A percentile compares a stretch with the other conserved stretches of the same genome.
Evolutionary conservation across 176 grass and related monocot species (phyloP).

Genomic region (Hordeum marinum): DNA sequence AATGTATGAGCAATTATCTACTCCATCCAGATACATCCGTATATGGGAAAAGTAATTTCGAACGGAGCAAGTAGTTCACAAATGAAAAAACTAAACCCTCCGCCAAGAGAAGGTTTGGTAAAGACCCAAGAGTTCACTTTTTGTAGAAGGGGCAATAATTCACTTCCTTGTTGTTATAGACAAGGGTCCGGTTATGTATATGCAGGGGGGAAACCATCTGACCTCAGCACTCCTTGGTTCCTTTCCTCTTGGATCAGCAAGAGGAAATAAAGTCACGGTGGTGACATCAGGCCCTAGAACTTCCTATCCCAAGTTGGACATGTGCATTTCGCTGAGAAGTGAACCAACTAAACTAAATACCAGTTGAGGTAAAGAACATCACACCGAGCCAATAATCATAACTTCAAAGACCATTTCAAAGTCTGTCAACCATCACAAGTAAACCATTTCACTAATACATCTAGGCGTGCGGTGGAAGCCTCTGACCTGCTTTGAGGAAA

Average conservation of each 20-base stretch:
- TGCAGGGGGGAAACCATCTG: neutral
- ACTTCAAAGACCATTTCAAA: neutral
- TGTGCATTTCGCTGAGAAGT: neutral
- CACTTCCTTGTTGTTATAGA: neutral
- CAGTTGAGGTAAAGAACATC: neutral
- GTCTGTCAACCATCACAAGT: neutral
- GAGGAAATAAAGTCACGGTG: neutral
- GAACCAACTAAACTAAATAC: neutral
- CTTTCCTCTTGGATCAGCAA: neutral
- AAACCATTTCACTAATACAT: neutral
- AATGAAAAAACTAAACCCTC: neutral
- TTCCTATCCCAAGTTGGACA: neutral
- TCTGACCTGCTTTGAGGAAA: neutral
- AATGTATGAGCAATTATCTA: too few relatives aligned
- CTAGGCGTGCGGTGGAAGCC: neutral
- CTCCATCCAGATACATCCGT: too few relatives aligned
- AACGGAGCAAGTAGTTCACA: too few relatives aligned
- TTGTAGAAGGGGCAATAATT: neutral
- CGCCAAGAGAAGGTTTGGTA: neutral
- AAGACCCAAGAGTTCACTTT: neutral
- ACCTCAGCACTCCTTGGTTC: neutral
- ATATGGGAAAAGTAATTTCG: too few relatives aligned
- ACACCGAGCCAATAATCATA: neutral
- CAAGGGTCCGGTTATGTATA: neutral
- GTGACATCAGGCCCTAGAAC: neutral